phyloP scores from a whole-genome alignment of 768 basidiomycete species.

The Dioszegia crocea region DNA sequence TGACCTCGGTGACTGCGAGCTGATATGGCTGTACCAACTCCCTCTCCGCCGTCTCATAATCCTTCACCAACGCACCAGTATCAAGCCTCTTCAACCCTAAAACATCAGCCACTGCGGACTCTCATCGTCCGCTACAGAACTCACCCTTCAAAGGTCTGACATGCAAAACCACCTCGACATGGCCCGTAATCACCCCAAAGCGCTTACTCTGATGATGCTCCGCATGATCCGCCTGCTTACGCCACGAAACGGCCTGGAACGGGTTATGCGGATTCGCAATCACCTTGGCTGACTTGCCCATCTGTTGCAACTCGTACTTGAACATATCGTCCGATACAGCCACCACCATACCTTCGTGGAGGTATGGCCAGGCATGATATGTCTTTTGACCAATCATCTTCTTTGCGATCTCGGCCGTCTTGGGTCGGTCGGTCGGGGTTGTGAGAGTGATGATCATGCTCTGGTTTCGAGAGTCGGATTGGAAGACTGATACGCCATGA shows the following conservation, averaged over 20 bases:
- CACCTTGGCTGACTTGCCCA: conserved; percentile 48
- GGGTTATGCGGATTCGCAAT: conserved; percentile 69
- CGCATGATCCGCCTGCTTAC: conserved; percentile 71
- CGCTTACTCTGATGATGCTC: conserved; percentile 84
- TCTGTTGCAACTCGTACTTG: conserved; percentile 63
- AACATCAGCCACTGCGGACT: background rate
- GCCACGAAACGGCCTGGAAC: conserved; percentile 70
- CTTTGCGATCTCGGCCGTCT: conserved; percentile 68
- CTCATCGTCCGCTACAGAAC: conserved; percentile 15
- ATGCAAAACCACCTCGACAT: conserved; percentile 75
- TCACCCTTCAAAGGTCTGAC: conserved; percentile 85
- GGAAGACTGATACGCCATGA: conserved; percentile 91
- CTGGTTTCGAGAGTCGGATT: conserved; percentile 81
- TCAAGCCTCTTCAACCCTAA: conserved; percentile 85
- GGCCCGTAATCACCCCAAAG: conserved; percentile 77
- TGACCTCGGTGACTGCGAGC: conserved; percentile 72
- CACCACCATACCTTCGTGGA: conserved; percentile 83
- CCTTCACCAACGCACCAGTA: conserved; percentile 86
- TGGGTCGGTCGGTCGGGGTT: conserved; percentile 61
- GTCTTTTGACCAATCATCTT: conserved; percentile 70
- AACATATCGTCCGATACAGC: conserved; percentile 81
- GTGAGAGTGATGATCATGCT: conserved; percentile 85
- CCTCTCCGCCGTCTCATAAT: conserved; percentile 78
- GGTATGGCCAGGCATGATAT: conserved; percentile 88
- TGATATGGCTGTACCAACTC: conserved; percentile 84